Conservation (phyloP, 2,329 filamentous ascomycete genomes). For the Talaromyces atroroseus region DNA sequence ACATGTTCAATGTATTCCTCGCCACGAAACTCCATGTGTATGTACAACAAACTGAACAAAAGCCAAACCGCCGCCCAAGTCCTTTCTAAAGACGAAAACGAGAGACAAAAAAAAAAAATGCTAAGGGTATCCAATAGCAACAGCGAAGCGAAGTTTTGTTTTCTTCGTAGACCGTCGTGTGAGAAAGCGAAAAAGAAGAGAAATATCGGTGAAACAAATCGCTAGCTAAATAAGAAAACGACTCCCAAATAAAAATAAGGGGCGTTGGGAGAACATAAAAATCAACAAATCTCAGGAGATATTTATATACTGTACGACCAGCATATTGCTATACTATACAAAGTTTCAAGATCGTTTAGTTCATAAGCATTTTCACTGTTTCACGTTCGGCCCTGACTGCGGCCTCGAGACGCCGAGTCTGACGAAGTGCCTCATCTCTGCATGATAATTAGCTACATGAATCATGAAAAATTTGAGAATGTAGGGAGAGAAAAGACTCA, state of each 20-base stretch:
- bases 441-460: conserved; percentile 18
- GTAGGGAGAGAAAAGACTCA: conserved; percentile 22
- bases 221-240: not conserved
- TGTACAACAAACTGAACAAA: conserved; percentile 1
- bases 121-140: conserved; percentile 9
- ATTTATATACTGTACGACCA: not conserved
- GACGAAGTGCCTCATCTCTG: conserved; percentile 66
- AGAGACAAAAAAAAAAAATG: not conserved
- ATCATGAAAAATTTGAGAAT: conserved; percentile 8
- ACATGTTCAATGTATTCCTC: not conserved
- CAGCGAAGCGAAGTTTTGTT: not conserved
- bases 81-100: not conserved
- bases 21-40: conserved; percentile 1
- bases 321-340: conserved; percentile 6
- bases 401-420: conserved; percentile 64
- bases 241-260: not conserved
- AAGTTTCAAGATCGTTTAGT: conserved; percentile 14
- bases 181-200: not conserved
- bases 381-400: conserved; percentile 60
- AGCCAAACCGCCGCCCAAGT: not conserved
- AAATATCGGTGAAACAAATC: not conserved
- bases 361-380: conserved; percentile 50
- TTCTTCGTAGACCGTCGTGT: not conserved
- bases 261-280: not conserved
- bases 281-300: not conserved